Base-by-base conservation (phyloP, 2,329 filamentous ascomycete species). In the Cladosporium austrohemisphaericum region DNA sequence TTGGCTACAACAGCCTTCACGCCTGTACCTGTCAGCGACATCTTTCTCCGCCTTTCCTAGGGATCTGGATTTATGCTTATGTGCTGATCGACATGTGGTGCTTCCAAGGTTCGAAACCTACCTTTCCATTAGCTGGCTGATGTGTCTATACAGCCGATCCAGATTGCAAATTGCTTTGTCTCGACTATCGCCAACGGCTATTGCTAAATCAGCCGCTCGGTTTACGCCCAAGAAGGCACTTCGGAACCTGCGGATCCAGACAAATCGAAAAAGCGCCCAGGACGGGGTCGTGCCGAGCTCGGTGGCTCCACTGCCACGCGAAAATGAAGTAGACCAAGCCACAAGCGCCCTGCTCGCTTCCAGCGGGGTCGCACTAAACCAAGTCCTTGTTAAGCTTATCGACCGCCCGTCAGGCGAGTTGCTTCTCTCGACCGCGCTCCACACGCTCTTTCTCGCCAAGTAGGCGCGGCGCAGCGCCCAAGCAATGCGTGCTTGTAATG, bases 11-110 rank as follows among this genome's bases (percentile, higher is more conserved):
- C 31, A 33, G 41, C 29, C 41, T 45, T 20, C 41, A 36, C 19
- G 29, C 41, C 14, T 20, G 41, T 45, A 38, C 44, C 44, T 47
- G 44, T 31, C 40, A 37, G 38, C 23, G 33, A 47, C 25, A 38
- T 38, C 25, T n/a, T 31, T 47, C 44, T 47, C 44, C 44, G 44
- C 44, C 33, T 47, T 47, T 23, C 44, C 31, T n/a, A n/a, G n/a
- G n/a, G n/a, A n/a, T n/a, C n/a, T 26, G 44, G 44, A 18, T 47
- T 47, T 47, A 47, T 47, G 44, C 44, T 47, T 47, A 38, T 47
- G 35, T 47, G 32, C 16, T 26, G 44, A 47, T 47, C 44, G 25
- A 9, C 33, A 36, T 8, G 7, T 10, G 33, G 22, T 36, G 16
- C 33, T 36, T 16, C 33, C n/a, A 36, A 10, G 16, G 33, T 20